Evolutionary conservation across 768 basidiomycete genomes (phyloP).

Genomic region (Suillus bovinus): DNA sequence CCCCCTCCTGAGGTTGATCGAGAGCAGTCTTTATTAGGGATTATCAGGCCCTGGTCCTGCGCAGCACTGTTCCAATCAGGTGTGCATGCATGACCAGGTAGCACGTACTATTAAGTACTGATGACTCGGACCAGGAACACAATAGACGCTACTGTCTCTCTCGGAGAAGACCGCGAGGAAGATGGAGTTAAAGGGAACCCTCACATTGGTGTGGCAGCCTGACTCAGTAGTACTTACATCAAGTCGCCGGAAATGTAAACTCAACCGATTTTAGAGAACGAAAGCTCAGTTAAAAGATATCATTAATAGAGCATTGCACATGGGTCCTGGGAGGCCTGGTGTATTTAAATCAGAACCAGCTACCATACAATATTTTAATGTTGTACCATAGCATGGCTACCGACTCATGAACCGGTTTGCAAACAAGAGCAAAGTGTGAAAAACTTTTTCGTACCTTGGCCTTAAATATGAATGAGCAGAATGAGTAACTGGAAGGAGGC

Average conservation of each 20-base stretch:
- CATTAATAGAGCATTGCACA: background rate
- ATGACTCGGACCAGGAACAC: background rate
- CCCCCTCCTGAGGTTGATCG: too few species aligned
- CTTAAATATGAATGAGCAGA: constrained; percentile 1
- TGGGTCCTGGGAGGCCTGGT: too few species aligned
- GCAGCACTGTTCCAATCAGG: too few species aligned
- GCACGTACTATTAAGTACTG: too few species aligned
- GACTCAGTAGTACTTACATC: too few species aligned
- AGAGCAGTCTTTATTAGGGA: too few species aligned
- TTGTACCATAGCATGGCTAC: too few species aligned
- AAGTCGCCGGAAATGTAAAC: background rate
- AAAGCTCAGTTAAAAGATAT: background rate
- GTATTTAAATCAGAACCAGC: too few species aligned
- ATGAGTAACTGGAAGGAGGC: background rate
- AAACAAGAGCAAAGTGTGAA: constrained; percentile 28
- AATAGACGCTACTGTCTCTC: background rate
- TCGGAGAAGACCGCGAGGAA: background rate
- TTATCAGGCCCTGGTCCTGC: background rate
- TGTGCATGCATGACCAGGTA: too few species aligned
- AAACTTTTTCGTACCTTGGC: constrained; percentile 13
- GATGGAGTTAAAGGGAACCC: background rate
- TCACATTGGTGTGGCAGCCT: background rate
- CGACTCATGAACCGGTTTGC: background rate
- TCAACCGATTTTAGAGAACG: background rate
- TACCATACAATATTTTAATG: too few species aligned